Evolutionary conservation across 257 asterid species (phyloP).

Genomic region (Verbascum thapsus): DNA sequence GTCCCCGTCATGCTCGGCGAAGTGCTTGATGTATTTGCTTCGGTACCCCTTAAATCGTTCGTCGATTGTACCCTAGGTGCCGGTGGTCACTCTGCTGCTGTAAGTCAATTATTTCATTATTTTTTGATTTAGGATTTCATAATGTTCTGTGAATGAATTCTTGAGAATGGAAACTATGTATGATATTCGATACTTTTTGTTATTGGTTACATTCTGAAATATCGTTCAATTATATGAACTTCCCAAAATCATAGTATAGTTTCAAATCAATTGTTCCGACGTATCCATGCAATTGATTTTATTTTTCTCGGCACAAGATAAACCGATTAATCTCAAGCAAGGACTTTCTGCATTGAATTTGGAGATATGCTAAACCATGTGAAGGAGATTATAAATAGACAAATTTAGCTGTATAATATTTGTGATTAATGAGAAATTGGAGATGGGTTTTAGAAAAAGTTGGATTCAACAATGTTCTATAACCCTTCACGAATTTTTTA

Average conservation of each 20-base stretch:
- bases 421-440: not conserved
- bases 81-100: conserved; percentile 90
- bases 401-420: not conserved
- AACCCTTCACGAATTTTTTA: not conserved
- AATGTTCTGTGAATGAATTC: no score
- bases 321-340: not conserved
- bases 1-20: conserved; percentile 90
- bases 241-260: no score
- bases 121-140: not conserved
- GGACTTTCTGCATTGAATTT: no score
- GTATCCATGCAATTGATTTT: not conserved
- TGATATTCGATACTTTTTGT: no score
- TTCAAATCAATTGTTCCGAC: no score
- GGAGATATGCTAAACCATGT: conserved; percentile 1
- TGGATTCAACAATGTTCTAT: not conserved
- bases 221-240: no score
- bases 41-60: conserved; percentile 64
- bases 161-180: no score
- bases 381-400: not conserved
- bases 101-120: conserved; percentile 28
- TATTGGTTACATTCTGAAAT: no score
- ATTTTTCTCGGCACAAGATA: not conserved
- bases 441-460: conserved; percentile 3
- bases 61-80: conserved; percentile 98
- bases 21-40: conserved; percentile 75